phyloP scores from a whole-genome alignment of 176 grass and related monocot genomes.

The Musa beccarii region DNA sequence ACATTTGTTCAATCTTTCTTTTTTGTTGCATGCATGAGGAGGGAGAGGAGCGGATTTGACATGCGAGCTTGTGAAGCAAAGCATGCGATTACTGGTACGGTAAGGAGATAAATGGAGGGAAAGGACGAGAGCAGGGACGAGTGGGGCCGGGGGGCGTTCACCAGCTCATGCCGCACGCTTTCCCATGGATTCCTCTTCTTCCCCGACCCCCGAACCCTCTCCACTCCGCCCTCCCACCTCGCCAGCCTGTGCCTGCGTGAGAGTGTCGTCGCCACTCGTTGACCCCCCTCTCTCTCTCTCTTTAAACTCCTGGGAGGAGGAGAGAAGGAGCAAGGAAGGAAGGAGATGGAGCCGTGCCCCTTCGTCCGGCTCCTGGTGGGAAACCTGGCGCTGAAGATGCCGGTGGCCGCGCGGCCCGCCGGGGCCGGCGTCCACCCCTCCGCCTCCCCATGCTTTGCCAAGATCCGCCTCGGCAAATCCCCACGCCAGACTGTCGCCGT shows the following conservation, averaged over 20 bases:
- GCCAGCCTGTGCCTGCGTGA: neutral
- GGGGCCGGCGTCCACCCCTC: conserved; percentile 60
- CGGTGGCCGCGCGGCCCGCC: conserved; percentile 23
- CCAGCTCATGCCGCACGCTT: neutral
- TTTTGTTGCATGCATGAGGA: too few species aligned
- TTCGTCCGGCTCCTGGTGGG: conserved; percentile 90
- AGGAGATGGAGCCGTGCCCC: conserved; percentile 73
- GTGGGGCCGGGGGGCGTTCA: neutral
- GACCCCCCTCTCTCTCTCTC: neutral
- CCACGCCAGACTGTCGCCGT: conserved; percentile 40
- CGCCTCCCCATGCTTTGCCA: conserved; percentile 58
- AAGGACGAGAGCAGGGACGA: too few species aligned
- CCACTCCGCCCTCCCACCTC: neutral
- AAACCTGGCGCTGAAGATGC: conserved; percentile 70
- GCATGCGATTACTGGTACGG: too few species aligned
- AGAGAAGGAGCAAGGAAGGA: neutral
- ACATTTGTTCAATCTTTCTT: accelerated
- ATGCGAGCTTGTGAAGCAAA: too few species aligned
- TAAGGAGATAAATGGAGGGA: too few species aligned
- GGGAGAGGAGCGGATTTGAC: too few species aligned
- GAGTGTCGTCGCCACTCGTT: neutral
- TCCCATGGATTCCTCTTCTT: neutral
- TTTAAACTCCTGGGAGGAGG: neutral
- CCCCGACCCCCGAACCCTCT: neutral
- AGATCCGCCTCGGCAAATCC: conserved; percentile 64